A percentile compares a stretch with the other conserved stretches of the same genome.
These are phyloP conservation scores for Aureobasidium melanogenum DNA, from an alignment of 2,329 filamentous ascomycete genomes.

Conservation along the genomic window DNA sequence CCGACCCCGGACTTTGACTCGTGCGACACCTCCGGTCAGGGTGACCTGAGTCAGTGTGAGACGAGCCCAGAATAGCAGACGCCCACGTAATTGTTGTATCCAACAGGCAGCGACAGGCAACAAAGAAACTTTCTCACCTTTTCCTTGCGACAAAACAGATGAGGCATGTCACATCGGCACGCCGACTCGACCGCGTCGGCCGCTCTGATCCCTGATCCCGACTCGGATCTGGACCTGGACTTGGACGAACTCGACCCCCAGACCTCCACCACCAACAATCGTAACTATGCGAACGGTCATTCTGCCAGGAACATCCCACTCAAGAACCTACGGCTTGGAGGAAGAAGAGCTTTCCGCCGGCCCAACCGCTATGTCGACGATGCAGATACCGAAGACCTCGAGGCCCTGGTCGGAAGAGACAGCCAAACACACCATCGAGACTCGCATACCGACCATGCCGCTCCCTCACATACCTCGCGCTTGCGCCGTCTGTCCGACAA, in stretches of 20 bases:
- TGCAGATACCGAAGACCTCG: slow-evolving; percentile 55
- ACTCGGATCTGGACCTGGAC: slow-evolving; percentile 69
- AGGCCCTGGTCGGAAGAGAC: slow-evolving; percentile 48
- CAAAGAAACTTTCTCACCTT: background rate
- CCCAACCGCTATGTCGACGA: slow-evolving; percentile 35
- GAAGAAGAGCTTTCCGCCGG: slow-evolving; percentile 24
- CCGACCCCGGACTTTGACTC: background rate
- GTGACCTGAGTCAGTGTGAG: background rate
- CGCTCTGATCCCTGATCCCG: slow-evolving; percentile 16
- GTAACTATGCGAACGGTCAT: slow-evolving; percentile 24
- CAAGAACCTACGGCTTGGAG: slow-evolving; percentile 48
- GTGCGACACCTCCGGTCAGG: background rate
- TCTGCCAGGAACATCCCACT: slow-evolving; percentile 56
- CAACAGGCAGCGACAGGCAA: background rate
- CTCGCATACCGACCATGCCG: background rate
- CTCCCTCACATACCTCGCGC: background rate
- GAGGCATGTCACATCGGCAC: slow-evolving; percentile 39
- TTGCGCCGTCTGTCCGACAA: background rate
- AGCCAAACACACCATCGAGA: slow-evolving; percentile 40
- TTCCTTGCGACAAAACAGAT: slow-evolving; percentile 17
- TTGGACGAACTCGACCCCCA: slow-evolving; percentile 69
- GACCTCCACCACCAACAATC: slow-evolving; percentile 23
- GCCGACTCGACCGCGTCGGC: slow-evolving; percentile 35
- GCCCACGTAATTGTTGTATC: slow-evolving; percentile 12
- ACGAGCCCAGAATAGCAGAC: background rate